Percentiles rank a stretch among this genome's conserved stretches.
Conservation (phyloP, 2,329 filamentous ascomycete species). For the Trichoderma pleuroti region DNA sequence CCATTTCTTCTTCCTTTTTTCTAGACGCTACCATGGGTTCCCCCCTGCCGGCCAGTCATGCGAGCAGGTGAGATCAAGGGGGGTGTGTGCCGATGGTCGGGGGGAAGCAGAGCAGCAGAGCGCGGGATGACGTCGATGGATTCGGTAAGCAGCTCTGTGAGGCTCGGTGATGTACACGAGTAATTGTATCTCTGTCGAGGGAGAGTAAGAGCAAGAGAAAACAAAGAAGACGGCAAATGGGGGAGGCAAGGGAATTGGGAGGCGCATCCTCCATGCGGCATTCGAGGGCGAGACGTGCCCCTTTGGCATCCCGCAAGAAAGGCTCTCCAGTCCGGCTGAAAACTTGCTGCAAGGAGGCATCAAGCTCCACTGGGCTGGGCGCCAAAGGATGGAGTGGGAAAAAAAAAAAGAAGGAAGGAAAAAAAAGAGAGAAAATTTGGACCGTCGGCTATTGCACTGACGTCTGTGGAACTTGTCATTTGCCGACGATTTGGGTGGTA, state of each 20-base stretch:
- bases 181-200: background rate
- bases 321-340: conserved; percentile 12
- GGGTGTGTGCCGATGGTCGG: conserved; percentile 3
- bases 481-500: background rate
- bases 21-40: conserved; percentile 4
- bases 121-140: conserved; percentile 20
- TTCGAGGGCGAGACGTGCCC: conserved; percentile 11
- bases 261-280: background rate
- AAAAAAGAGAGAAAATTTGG: background rate
- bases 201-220: background rate
- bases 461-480: background rate
- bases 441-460: conserved; percentile 13
- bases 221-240: background rate
- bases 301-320: background rate
- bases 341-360: conserved; percentile 5
- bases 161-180: background rate
- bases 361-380: conserved; percentile 7
- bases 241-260: background rate
- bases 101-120: background rate
- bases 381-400: background rate
- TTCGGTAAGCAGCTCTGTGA: background rate
- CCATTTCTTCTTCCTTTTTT: conserved; percentile 17
- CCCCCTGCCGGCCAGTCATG: conserved; percentile 15
- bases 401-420: background rate
- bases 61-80: conserved; percentile 15